phyloP scores from a whole-genome alignment of 306 rosid species.

The Malus orientalis region DNA sequence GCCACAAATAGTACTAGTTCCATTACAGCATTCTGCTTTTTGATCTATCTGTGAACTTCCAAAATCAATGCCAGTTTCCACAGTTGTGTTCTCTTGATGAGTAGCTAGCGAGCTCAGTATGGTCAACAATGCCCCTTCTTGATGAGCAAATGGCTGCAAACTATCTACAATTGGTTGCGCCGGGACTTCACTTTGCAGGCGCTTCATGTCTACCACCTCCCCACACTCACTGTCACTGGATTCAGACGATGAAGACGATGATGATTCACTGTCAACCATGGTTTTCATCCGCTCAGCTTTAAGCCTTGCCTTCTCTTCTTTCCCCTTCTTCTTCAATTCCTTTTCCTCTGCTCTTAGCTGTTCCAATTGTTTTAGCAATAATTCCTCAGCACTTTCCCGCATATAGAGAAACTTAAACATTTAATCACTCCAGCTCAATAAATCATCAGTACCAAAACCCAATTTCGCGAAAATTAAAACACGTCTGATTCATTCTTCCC shows the following conservation, averaged over 20 bases:
- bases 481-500: neutral
- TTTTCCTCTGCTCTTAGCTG: constrained; percentile 43
- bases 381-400: constrained; percentile 48
- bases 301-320: constrained; percentile 47
- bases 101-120: constrained; percentile 2
- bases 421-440: neutral
- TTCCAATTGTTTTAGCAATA: constrained; percentile 41
- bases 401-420: neutral
- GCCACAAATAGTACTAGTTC: constrained; percentile 13
- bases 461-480: neutral
- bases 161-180: constrained; percentile 12
- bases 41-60: neutral
- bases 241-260: constrained; percentile 61
- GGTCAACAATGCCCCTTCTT: constrained; percentile 6
- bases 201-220: constrained; percentile 34
- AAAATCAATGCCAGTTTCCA: constrained; percentile 1
- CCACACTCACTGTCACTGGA: constrained; percentile 63
- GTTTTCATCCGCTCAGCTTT: constrained; percentile 36
- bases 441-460: neutral
- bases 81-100: neutral
- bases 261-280: constrained; percentile 29
- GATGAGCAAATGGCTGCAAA: constrained; percentile 3
- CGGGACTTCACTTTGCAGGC: constrained; percentile 18
- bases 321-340: constrained; percentile 52
- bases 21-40: constrained; percentile 13